Conservation (phyloP, 371 early-diverging fungal species). For the Coelomomyces lativittatus region DNA sequence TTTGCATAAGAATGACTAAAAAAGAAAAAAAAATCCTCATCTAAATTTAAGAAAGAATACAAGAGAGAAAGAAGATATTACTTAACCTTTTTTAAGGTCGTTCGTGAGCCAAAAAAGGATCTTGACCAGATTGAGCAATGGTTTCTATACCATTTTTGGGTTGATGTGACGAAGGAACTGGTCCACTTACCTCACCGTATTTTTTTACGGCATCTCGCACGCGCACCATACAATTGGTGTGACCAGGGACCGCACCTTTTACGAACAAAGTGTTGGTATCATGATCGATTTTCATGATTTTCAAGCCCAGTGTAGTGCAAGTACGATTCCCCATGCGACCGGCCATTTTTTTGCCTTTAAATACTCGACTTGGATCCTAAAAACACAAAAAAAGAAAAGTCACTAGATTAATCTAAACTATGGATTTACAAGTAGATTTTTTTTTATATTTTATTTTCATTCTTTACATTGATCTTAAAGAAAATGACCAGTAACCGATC, state of each 20-base stretch:
- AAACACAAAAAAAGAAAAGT: no score
- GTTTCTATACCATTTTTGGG: not conserved
- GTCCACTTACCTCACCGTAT: conserved; percentile 2
- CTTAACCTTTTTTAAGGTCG: no score
- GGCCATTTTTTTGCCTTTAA: conserved; percentile 93
- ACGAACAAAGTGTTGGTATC: conserved; percentile 66
- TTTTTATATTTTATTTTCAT: no score
- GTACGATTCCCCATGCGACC: conserved; percentile 80
- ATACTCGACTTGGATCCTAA: conserved; percentile 74
- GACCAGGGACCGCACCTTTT: conserved; percentile 79
- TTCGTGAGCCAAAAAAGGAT: conserved; percentile 1
- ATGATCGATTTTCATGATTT: conserved; percentile 74
- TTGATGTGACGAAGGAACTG: not conserved
- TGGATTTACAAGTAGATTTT: no score
- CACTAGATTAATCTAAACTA: conserved; percentile 3
- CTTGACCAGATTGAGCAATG: not conserved
- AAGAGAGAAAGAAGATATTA: no score
- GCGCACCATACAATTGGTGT: conserved; percentile 60
- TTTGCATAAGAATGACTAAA: no score
- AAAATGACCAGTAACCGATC: no score
- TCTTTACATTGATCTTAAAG: no score
- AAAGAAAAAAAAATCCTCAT: no score
- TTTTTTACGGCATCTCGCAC: conserved; percentile 73
- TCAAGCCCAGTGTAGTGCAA: conserved; percentile 59
- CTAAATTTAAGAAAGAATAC: no score